Evolutionary conservation across 345 rosid genomes (phyloP).

Genomic region (Dovyalis caffra): DNA sequence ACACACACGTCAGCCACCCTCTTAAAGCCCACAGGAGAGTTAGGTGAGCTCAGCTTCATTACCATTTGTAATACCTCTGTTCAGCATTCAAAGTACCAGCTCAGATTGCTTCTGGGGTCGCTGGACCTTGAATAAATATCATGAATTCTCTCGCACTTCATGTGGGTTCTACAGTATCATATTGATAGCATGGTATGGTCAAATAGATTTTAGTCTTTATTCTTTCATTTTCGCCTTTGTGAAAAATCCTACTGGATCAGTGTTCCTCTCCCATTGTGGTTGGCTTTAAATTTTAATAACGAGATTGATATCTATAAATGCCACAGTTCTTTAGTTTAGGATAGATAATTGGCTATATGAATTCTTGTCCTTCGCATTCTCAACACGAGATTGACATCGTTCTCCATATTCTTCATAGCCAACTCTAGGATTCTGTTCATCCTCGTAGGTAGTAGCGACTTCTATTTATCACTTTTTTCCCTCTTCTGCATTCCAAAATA

Average conservation of each 20-base stretch:
- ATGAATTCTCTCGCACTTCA: not conserved
- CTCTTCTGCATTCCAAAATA: not conserved
- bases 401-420: not conserved
- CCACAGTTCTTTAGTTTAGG: not conserved
- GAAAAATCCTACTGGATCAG: not conserved
- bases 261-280: not conserved
- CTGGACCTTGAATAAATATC: not conserved
- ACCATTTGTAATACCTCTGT: not conserved
- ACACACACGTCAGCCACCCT: not conserved
- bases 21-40: not conserved
- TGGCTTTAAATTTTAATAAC: too few species aligned
- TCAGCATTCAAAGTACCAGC: not conserved
- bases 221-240: not conserved
- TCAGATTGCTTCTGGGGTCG: not conserved
- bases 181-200: too few species aligned
- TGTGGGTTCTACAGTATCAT: too few species aligned
- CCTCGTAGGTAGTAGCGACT: not conserved
- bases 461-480: not conserved
- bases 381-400: not conserved
- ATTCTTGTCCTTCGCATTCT: not conserved
- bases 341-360: not conserved
- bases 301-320: not conserved
- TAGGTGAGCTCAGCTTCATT: not conserved
- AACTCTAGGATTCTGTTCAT: not conserved
- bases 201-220: too few species aligned